These are phyloP conservation scores for Hyaloscypha hepaticicola DNA, from an alignment of 495 filamentous ascomycete genomes.

Conservation along the genomic window DNA sequence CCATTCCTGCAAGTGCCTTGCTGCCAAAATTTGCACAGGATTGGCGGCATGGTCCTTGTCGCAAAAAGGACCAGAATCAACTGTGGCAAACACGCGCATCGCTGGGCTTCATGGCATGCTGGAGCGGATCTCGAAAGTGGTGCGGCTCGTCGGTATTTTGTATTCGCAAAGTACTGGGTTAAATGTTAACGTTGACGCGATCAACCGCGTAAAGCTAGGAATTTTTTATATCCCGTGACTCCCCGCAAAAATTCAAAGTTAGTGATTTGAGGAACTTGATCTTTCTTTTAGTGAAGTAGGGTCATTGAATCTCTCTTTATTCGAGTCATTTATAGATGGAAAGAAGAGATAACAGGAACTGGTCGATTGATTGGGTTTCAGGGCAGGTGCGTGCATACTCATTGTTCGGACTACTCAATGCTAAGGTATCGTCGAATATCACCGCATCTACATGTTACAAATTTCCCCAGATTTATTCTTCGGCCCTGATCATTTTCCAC, in stretches of 20 bases:
- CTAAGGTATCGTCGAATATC: not conserved
- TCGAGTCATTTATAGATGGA: too few species aligned
- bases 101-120: conserved; percentile 1
- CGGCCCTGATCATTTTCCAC: conserved; percentile 31
- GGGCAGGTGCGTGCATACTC: too few species aligned
- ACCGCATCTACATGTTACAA: not conserved
- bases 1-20: conserved; percentile 74
- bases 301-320: too few species aligned
- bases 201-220: not conserved
- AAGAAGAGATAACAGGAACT: too few species aligned
- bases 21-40: conserved; percentile 69
- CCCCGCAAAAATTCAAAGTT: not conserved
- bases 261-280: too few species aligned
- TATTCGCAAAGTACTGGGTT: not conserved
- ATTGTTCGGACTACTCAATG: too few species aligned
- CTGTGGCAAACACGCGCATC: conserved; percentile 1
- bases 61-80: conserved; percentile 1
- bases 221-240: not conserved
- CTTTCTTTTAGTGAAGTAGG: too few species aligned
- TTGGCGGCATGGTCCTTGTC: conserved; percentile 41
- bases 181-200: not conserved
- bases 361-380: too few species aligned
- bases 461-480: conserved; percentile 8
- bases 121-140: not conserved
- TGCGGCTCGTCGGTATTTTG: not conserved